A percentile compares a stretch with the other conserved stretches of the same genome.
phyloP scores from a whole-genome alignment of 495 filamentous ascomycete species.

The Xylaria sp. region DNA sequence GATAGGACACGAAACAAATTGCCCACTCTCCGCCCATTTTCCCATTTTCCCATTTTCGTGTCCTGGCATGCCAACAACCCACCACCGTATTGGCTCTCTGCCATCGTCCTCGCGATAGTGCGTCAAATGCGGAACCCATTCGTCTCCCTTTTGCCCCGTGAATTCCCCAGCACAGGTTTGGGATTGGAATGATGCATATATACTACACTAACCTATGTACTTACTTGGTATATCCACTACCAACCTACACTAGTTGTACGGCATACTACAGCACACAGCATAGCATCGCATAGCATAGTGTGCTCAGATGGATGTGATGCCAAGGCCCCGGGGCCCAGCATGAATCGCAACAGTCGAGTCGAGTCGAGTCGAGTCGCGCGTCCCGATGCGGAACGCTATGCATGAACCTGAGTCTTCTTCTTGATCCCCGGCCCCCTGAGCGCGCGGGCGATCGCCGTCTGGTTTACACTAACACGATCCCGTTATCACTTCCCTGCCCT shows the following conservation, averaged over 20 bases:
- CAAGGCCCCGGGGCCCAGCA: conserved; percentile 18
- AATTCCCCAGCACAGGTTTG: background rate
- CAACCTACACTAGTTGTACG: too few species aligned
- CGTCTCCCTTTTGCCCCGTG: background rate
- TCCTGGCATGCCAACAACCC: conserved; percentile 15
- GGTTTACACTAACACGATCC: conserved; percentile 34
- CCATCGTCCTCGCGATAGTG: conserved; percentile 2
- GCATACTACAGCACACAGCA: too few species aligned
- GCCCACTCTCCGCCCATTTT: background rate
- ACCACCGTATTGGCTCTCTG: conserved; percentile 1
- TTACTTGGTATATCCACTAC: too few species aligned
- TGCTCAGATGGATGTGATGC: conserved; percentile 23
- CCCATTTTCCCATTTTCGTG: background rate
- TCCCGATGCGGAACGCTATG: conserved; percentile 25
- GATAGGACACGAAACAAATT: conserved; percentile 20
- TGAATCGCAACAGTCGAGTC: conserved; percentile 15
- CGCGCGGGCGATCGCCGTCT: conserved; percentile 33
- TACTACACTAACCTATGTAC: too few species aligned
- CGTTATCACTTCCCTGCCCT: conserved; percentile 29
- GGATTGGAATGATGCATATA: conserved; percentile 18
- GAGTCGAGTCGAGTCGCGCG: too few species aligned
- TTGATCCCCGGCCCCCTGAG: conserved; percentile 33
- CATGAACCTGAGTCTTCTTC: conserved; percentile 34
- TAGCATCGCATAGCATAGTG: too few species aligned
- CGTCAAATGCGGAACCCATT: background rate